Evolutionary conservation across 352 stramenopile genomes (phyloP).

Genomic region (Phytophthora agathidicida): DNA sequence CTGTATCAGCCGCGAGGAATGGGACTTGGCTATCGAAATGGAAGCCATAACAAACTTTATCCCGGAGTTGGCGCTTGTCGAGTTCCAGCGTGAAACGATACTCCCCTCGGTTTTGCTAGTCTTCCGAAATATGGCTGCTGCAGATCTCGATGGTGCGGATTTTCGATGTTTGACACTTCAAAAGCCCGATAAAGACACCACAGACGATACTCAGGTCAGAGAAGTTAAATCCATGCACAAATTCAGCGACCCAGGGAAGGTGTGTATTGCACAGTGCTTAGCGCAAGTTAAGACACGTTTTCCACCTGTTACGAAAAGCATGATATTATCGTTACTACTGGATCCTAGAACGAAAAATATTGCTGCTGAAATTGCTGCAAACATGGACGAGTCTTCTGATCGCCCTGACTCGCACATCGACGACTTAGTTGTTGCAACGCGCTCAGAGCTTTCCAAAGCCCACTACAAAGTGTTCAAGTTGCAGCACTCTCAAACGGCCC

Average conservation of each 20-base stretch:
- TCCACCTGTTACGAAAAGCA: slow-evolving; percentile 4
- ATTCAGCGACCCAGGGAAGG: background rate
- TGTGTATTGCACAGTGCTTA: background rate
- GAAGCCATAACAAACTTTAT: slow-evolving; percentile 4
- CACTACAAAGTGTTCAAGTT: background rate
- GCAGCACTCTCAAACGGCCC: background rate
- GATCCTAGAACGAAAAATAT: slow-evolving; percentile 9
- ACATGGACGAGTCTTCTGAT: background rate
- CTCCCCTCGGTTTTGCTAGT: slow-evolving; percentile 5
- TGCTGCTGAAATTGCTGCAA: background rate
- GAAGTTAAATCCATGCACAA: too few species aligned
- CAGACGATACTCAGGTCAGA: too few species aligned
- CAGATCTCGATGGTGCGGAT: background rate
- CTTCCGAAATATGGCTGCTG: background rate
- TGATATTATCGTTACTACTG: slow-evolving; percentile 3
- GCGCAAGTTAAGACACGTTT: slow-evolving; percentile 5
- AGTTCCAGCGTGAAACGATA: background rate
- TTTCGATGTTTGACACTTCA: background rate
- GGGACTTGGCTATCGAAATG: slow-evolving; percentile 3
- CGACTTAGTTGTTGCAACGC: background rate
- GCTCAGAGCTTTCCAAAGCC: background rate
- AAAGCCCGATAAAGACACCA: too few species aligned
- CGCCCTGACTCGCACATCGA: too few species aligned
- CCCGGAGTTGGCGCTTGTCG: background rate
- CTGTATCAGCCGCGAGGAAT: background rate